These are phyloP conservation scores for Irpex sp. DNA, from an alignment of 1,284 basidiomycete species.

Conservation along the genomic window DNA sequence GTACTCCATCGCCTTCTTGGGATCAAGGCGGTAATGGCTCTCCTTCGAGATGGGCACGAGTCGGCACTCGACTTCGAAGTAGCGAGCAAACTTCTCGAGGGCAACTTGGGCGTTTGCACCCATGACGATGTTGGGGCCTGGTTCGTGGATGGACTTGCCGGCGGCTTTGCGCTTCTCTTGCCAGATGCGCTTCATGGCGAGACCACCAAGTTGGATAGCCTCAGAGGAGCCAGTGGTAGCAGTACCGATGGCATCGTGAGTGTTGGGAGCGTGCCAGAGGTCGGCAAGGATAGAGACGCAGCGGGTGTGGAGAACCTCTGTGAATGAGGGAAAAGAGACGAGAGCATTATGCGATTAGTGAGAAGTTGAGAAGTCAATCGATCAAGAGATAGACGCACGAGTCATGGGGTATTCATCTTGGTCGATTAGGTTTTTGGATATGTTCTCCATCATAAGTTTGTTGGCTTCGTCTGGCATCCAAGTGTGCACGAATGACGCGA, in stretches of 20 bases:
- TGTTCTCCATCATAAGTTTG: constrained; percentile 79
- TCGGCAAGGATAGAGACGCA: constrained; percentile 85
- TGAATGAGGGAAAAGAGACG: background rate
- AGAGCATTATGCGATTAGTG: background rate
- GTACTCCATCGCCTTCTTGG: constrained; percentile 82
- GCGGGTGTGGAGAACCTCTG: constrained; percentile 75
- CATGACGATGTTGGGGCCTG: constrained; percentile 53
- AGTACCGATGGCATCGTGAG: constrained; percentile 78
- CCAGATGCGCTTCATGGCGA: constrained; percentile 95
- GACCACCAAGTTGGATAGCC: constrained; percentile 90
- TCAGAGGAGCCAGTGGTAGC: constrained; percentile 94
- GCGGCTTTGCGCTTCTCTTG: constrained; percentile 84
- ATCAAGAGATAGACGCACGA: constrained; percentile 37
- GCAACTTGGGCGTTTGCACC: constrained; percentile 38
- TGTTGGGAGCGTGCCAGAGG: constrained; percentile 85
- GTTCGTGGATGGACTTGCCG: constrained; percentile 85
- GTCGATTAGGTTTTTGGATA: constrained; percentile 88
- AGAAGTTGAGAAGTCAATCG: background rate
- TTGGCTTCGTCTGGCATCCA: constrained; percentile 64
- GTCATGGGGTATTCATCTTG: constrained; percentile 91
- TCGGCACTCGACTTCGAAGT: constrained; percentile 86
- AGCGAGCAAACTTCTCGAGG: constrained; percentile 86
- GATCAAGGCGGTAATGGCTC: constrained; percentile 80
- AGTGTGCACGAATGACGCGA: constrained; percentile 73
- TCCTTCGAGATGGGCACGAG: constrained; percentile 76